A percentile compares a stretch with the other conserved stretches of the same genome.
phyloP scores from a whole-genome alignment of 352 stramenopile genomes.

The Phytophthora tentaculata region DNA sequence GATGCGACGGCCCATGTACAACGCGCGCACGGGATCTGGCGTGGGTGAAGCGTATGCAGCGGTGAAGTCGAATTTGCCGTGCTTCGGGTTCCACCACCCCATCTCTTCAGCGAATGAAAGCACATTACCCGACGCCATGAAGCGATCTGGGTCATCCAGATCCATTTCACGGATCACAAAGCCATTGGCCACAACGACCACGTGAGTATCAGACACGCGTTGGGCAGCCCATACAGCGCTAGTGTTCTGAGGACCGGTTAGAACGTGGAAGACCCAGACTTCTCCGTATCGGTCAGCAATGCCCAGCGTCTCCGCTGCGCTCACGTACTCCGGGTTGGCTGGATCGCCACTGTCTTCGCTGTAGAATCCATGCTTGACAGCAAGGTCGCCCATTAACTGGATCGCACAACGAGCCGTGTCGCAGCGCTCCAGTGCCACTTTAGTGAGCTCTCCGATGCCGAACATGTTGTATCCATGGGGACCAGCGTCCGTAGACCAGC shows the following conservation, averaged over 20 bases:
- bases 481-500: slow-evolving; percentile 66
- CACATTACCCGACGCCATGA: slow-evolving; percentile 91
- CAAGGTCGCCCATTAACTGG: slow-evolving; percentile 93
- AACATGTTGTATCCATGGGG: slow-evolving; percentile 90
- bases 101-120: slow-evolving; percentile 87
- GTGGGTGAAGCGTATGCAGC: slow-evolving; percentile 64
- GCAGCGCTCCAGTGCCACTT: slow-evolving; percentile 92
- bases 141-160: slow-evolving; percentile 78
- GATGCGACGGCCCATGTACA: slow-evolving; percentile 86
- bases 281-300: slow-evolving; percentile 90
- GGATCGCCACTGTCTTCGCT: slow-evolving; percentile 87
- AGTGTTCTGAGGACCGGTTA: slow-evolving; percentile 90
- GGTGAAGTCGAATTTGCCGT: slow-evolving; percentile 74
- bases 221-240: slow-evolving; percentile 95
- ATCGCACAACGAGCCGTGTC: slow-evolving; percentile 86
- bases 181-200: slow-evolving; percentile 92
- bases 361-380: slow-evolving; percentile 95
- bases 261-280: slow-evolving; percentile 95
- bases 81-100: slow-evolving; percentile 78
- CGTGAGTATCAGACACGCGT: slow-evolving; percentile 90
- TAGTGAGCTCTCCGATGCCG: slow-evolving; percentile 89
- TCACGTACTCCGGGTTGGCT: slow-evolving; percentile 55
- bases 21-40: slow-evolving; percentile 52
- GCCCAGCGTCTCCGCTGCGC: slow-evolving; percentile 85
- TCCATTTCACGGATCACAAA: slow-evolving; percentile 94